Evolutionary conservation across 495 filamentous ascomycete genomes (phyloP).

Genomic region (Penicillium lagena): DNA sequence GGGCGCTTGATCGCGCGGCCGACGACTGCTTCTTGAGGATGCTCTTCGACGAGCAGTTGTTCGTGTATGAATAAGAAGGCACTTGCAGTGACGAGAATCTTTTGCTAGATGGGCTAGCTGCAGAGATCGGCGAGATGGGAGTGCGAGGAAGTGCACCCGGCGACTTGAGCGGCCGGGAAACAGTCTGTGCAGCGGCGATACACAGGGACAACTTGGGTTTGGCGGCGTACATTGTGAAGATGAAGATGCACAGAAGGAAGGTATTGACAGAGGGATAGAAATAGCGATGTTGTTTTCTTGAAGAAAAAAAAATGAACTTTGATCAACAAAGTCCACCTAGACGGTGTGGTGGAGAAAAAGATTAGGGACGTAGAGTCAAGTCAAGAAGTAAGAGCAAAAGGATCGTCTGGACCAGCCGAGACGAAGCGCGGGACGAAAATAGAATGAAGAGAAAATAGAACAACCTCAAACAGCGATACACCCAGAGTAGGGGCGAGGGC

Average conservation of each 20-base stretch:
- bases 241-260: not conserved
- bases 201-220: slow-evolving; percentile 43
- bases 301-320: slow-evolving; percentile 13
- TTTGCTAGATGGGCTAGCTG: slow-evolving; percentile 34
- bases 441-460: slow-evolving; percentile 28
- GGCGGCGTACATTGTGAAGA: slow-evolving; percentile 32
- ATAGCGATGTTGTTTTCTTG: not conserved
- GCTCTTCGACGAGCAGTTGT: slow-evolving; percentile 43
- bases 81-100: slow-evolving; percentile 38
- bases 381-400: slow-evolving; percentile 9
- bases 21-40: slow-evolving; percentile 43
- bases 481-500: slow-evolving; percentile 13
- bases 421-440: slow-evolving; percentile 34
- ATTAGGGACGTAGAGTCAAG: slow-evolving; percentile 25
- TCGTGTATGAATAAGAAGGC: slow-evolving; percentile 37
- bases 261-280: slow-evolving; percentile 1
- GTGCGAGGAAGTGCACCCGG: slow-evolving; percentile 37
- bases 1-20: slow-evolving; percentile 5
- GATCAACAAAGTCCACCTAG: slow-evolving; percentile 32
- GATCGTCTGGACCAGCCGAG: slow-evolving; percentile 39
- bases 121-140: slow-evolving; percentile 35
- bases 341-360: slow-evolving; percentile 15
- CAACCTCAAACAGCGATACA: slow-evolving; percentile 28
- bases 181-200: slow-evolving; percentile 35
- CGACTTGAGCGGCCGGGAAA: slow-evolving; percentile 36